Percentiles rank a stretch among this genome's conserved stretches.
phyloP scores from a whole-genome alignment of 2,329 filamentous ascomycete species.

The Pseudogymnoascus sp. region DNA sequence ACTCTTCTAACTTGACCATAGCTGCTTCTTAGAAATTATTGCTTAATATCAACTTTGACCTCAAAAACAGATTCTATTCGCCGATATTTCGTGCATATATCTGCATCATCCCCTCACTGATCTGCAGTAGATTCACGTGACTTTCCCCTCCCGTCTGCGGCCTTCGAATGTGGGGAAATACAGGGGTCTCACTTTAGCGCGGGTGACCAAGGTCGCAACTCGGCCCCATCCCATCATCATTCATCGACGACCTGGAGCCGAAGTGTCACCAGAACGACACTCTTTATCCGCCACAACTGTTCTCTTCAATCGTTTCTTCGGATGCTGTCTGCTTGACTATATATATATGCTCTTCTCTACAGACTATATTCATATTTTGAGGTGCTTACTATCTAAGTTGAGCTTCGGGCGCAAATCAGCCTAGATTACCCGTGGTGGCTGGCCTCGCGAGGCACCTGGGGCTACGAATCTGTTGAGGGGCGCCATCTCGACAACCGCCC shows the following conservation, averaged over 20 bases:
- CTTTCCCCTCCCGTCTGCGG: not conserved
- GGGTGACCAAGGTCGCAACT: not conserved
- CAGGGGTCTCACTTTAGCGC: not conserved
- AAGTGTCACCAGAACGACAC: not conserved
- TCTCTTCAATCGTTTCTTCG: not conserved
- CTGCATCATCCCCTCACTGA: not conserved
- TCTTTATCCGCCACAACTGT: not conserved
- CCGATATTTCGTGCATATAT: not conserved
- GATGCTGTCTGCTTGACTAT: not conserved
- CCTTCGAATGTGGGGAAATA: not conserved
- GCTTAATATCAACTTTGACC: not conserved
- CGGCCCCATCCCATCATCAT: conserved; percentile 1
- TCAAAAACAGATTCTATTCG: not conserved
- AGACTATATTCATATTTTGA: not conserved
- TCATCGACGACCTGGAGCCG: conserved; percentile 5
- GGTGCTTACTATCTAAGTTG: not conserved
- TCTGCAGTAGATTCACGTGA: not conserved
- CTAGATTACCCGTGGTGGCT: not conserved
- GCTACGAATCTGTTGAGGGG: not conserved
- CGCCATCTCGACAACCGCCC: not conserved
- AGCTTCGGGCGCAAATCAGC: conserved; percentile 5
- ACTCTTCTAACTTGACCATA: conserved; percentile 34
- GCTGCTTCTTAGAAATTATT: conserved; percentile 8
- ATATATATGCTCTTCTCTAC: not conserved
- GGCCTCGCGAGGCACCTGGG: not conserved